phyloP scores from a whole-genome alignment of 1,284 basidiomycete genomes.

The Puccinia coronata region DNA sequence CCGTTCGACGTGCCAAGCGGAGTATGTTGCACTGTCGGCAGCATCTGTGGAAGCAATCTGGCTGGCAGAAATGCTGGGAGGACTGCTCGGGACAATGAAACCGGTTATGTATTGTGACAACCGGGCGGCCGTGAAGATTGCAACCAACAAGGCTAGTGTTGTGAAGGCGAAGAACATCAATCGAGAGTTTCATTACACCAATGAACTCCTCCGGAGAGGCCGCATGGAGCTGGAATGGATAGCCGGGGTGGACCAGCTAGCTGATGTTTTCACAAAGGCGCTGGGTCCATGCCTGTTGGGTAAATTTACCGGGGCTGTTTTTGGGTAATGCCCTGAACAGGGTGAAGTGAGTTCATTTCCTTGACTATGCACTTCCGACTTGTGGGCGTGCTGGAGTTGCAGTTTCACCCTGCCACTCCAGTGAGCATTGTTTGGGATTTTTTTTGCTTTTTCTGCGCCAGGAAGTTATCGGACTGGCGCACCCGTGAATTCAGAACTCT shows the following conservation, averaged over 20 bases:
- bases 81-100: not conserved
- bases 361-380: too few species aligned
- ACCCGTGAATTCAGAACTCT: too few species aligned
- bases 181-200: conserved; percentile 12
- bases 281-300: not conserved
- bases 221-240: not conserved
- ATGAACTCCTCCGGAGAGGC: not conserved
- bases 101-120: not conserved
- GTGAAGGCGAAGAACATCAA: not conserved
- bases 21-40: not conserved
- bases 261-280: conserved; percentile 26
- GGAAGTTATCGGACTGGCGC: too few species aligned
- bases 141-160: not conserved
- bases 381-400: too few species aligned
- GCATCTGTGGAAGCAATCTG: not conserved
- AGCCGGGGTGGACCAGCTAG: not conserved
- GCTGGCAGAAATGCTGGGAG: not conserved
- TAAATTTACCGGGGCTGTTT: not conserved
- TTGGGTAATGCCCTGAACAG: not conserved
- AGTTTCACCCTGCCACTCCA: too few species aligned
- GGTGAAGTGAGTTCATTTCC: too few species aligned
- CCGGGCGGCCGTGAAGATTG: not conserved
- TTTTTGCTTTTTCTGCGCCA: not conserved
- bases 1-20: not conserved
- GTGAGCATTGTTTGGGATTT: too few species aligned